A percentile compares a stretch with the other conserved stretches of the same genome.
These are phyloP conservation scores for Penicillium ucsense DNA, from an alignment of 495 filamentous ascomycete species.

Conservation along the genomic window DNA sequence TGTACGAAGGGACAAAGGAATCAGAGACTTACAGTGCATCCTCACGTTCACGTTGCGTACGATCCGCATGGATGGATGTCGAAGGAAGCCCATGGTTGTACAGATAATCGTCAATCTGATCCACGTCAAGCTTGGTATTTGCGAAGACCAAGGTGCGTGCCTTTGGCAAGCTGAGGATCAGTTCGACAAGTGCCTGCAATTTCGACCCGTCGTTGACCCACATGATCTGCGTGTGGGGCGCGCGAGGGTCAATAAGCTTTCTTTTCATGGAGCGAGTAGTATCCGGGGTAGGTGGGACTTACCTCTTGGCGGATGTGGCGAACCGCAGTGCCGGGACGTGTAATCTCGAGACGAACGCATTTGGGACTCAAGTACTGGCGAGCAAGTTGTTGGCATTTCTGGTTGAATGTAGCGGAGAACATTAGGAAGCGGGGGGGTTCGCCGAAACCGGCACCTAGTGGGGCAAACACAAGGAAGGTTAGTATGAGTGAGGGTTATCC, in stretches of 20 bases:
- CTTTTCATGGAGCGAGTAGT: too few relatives aligned
- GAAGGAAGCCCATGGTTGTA: slow-evolving; percentile 69
- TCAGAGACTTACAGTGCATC: slow-evolving; percentile 62
- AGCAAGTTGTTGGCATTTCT: slow-evolving; percentile 63
- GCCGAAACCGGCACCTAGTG: too few relatives aligned
- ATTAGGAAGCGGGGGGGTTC: slow-evolving; percentile 56
- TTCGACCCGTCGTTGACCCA: slow-evolving; percentile 54
- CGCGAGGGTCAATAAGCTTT: too few relatives aligned
- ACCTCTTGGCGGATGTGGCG: slow-evolving; percentile 65
- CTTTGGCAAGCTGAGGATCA: slow-evolving; percentile 57
- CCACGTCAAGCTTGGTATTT: slow-evolving; percentile 64
- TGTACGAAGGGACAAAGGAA: background rate
- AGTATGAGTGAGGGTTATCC: too few relatives aligned
- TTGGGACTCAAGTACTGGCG: slow-evolving; percentile 59
- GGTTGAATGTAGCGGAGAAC: slow-evolving; percentile 91
- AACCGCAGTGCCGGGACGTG: slow-evolving; percentile 72
- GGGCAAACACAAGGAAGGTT: too few relatives aligned
- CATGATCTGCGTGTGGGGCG: slow-evolving; percentile 37
- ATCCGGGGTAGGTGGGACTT: slow-evolving; percentile 1
- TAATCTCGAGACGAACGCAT: slow-evolving; percentile 71
- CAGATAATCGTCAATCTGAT: slow-evolving; percentile 78
- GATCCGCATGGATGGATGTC: slow-evolving; percentile 78
- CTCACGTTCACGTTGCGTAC: slow-evolving; percentile 87
- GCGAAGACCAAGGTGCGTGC: slow-evolving; percentile 86
- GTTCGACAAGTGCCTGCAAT: slow-evolving; percentile 58